Conservation (phyloP, 305 asterid species). For the Fraxinus paxiana region DNA sequence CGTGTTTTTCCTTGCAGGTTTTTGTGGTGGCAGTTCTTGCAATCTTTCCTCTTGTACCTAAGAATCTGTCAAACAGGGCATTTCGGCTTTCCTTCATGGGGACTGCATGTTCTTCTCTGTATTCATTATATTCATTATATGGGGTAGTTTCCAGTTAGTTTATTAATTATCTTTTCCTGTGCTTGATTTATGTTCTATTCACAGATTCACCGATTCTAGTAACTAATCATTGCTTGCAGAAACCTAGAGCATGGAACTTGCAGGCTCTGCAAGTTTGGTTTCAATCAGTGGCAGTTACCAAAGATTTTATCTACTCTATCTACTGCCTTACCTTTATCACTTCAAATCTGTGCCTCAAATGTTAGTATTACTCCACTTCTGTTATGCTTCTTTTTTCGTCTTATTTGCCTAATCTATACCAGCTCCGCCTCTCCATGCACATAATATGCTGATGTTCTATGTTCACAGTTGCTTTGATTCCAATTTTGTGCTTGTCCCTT, state of each 20-base stretch:
- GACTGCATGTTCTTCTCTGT: conserved; percentile 70
- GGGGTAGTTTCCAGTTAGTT: conserved; percentile 56
- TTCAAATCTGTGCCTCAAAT: conserved; percentile 75
- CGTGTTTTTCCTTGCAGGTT: conserved; percentile 46
- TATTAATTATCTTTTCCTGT: not conserved
- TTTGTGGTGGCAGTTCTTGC: conserved; percentile 78
- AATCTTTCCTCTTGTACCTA: conserved; percentile 75
- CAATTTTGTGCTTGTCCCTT: conserved; percentile 69
- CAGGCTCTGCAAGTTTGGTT: conserved; percentile 88
- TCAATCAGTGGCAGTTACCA: conserved; percentile 67
- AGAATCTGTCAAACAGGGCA: conserved; percentile 67
- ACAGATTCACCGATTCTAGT: conserved; percentile 21
- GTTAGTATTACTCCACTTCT: conserved; percentile 38
- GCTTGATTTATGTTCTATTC: conserved; percentile 12
- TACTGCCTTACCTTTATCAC: conserved; percentile 78
- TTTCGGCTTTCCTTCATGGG: conserved; percentile 79
- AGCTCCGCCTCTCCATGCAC: conserved; percentile 10
- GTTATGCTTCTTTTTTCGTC: conserved; percentile 3
- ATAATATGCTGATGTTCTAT: conserved; percentile 11
- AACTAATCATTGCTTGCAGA: conserved; percentile 41
- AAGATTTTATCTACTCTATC: conserved; percentile 72
- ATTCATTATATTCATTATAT: conserved; percentile 65
- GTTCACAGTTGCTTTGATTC: conserved; percentile 77
- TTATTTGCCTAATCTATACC: not conserved
- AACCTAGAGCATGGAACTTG: conserved; percentile 95